Base-by-base conservation (phyloP, 495 filamentous ascomycete genomes). In the Xylaria palmicola region DNA sequence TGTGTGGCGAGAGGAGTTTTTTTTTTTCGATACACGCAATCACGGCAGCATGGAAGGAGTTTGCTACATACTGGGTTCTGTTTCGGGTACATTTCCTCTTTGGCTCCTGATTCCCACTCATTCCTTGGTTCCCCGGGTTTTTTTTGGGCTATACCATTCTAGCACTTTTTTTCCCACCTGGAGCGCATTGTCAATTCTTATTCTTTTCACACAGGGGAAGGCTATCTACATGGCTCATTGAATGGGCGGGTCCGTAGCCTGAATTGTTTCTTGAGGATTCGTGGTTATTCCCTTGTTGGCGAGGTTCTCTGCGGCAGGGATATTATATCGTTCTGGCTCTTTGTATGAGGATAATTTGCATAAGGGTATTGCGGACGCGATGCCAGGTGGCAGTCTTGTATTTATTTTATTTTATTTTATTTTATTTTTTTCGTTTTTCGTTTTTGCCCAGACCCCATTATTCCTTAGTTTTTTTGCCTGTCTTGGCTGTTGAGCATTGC, bases 21-120 rank as follows among this genome's bases (percentile, higher is more conserved):
- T 22, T 36, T 36, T 36, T 36, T 13, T 58, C 41, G 32, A 61
- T 61, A 61, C 29, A 61, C 50, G 50, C 59, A 48, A 52, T 47
- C 40, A 61, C 29, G 59, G 59, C 50, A 61, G 59, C 59, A 61
- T 61, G 59, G 59, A 55, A 47, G 59, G 59, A 61, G 59, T 61
- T 61, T 43, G 19, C 45, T 44, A 53, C 45, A 60, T 15, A 44
- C 20, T 36, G 36, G 13, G 40, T 60, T 43, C 32, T 26, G 8
- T n/a, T 37, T 30, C n/a, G 43, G 43, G 15, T 47, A 47, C n/a
- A 51, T 34, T 10, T 9, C 19, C 27, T 52, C 13, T 36, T 24
- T 17, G 30, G n/a, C n/a, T n/a, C n/a, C n/a, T 6, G 29, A 37
- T 37, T 37, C 49, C 13, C 49, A 13, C 29, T 37, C 49, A 34